Base-by-base conservation (phyloP, 495 filamentous ascomycete species). In the Aspergillus olivimuriae region DNA sequence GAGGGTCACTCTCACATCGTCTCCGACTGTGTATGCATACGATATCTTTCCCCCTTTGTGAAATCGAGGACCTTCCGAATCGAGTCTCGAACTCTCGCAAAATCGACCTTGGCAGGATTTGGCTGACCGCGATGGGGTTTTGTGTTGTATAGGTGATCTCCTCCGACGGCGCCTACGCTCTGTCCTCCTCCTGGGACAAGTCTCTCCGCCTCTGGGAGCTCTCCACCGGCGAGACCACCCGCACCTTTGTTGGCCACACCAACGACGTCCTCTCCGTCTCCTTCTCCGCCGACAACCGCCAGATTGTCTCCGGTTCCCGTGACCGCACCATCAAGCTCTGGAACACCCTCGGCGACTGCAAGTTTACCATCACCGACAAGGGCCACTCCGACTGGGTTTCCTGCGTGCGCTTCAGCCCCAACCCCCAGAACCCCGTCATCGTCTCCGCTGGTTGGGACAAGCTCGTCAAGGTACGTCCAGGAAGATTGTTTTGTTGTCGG, bases 331-430 rank as follows among this genome's bases (percentile, higher is more conserved):
- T 99, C 83, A 99, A 97, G 86, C 82, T 99, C 55, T 99, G 92
- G 92, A 99, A 99, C 79, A 99, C 92, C 60, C 89, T 99, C 41
- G 92, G 92, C 69, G 92, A 99, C 81, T 99, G 92, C 88, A 99
- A 99, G 80, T 99, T 81, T 82, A 99, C 91, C 78, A 97, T 99
- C 81, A 92, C 87, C 74, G 92, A 99, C 62, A 97, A 99, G 83
- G 92, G 94, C 61, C 92, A 99, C 76, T 86, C 88, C 68, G 92
- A 99, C 74, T 99, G 92, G 92, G 94, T 96, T 48, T 95, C 89
- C 47, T 97, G 94, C 77, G 92, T 99, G 48, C 85, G 92, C 65
- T 99, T 99, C 86, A 90, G 84, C 78, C 92, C 92, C 57, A 99
- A 99, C 80, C 92, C 92, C 57, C 90, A 96, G 80, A 97, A 97